Base-by-base conservation (phyloP, 2,329 filamentous ascomycete species). In the Botrytis squamosa region DNA sequence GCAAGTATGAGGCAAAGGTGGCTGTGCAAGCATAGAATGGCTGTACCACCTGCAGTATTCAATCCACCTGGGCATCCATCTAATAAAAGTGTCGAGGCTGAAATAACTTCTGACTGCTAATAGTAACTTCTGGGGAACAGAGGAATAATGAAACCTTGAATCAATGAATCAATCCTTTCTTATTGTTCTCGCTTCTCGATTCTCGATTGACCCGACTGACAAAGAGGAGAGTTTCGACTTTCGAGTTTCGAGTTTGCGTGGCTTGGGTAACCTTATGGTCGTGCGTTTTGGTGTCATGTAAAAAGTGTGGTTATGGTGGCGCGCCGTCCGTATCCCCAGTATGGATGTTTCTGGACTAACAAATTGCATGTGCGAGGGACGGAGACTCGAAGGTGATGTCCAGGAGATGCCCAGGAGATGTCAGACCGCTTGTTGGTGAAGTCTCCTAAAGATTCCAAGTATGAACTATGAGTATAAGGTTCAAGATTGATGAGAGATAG, bases 391-490 rank as follows among this genome's bases (percentile, higher is more conserved):
- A 52, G 25, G 6, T n/a, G 49, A 16, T n/a, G 49, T 52, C 49
- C 49, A 52, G 49, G 25, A 52, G 49, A 16, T n/a, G 49, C n/a
- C 49, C 49, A 52, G 49, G 12, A n/a, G 46, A 55, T 68, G 20
- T 46, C 46, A 68, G 65, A 68, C 65, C 65, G 65, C 46, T 68
- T 46, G 66, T 69, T 57, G 66, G 40, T 33, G 49, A 42, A 42
- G n/a, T 22, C 25, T 65, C 14, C 29, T 8, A 12, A 33, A 33
- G n/a, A 40, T 22, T 22, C 16, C n/a, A 33, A 20, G 38, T 29
- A 14, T n/a, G 49, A 52, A n/a, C 49, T 52, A 65, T 65, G 4
- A 20, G 8, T 18, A 40, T 29, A n/a, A 42, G 36, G 66, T 66
- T 46, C 42, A 59, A 29, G 66, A 29, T 42, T 52, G 29, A 69